Conservation (phyloP, 2,329 filamentous ascomycete genomes). For the Davidsoniella eucalypti region DNA sequence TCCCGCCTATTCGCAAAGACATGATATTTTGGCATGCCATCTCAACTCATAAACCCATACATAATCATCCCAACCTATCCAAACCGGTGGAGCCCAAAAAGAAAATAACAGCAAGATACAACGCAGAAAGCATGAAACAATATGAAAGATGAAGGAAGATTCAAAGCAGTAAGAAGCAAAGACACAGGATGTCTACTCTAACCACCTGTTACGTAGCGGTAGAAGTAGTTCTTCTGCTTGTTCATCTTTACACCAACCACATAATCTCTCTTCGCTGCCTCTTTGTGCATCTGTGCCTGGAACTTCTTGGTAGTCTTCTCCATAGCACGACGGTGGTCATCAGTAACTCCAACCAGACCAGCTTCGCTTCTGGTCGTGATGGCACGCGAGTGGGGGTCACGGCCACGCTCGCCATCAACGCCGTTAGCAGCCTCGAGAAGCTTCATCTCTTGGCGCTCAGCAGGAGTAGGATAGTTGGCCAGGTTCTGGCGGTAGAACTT, state of each 20-base stretch:
- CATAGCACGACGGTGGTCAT: slow-evolving; percentile 1
- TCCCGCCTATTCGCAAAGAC: slow-evolving; percentile 1
- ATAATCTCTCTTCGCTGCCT: slow-evolving; percentile 11
- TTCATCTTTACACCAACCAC: slow-evolving; percentile 12
- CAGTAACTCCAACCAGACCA: slow-evolving; percentile 7
- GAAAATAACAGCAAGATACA: not conserved
- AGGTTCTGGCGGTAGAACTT: slow-evolving; percentile 90
- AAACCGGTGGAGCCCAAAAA: not conserved
- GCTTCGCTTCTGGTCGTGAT: slow-evolving; percentile 7
- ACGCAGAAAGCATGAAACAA: not conserved
- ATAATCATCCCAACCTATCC: slow-evolving; percentile 5
- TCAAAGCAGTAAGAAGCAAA: not conserved
- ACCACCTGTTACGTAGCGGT: slow-evolving; percentile 30
- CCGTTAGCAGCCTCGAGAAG: slow-evolving; percentile 33
- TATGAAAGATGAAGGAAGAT: not conserved
- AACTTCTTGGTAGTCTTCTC: slow-evolving; percentile 6
- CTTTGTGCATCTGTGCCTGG: slow-evolving; percentile 10
- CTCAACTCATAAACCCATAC: slow-evolving; percentile 2
- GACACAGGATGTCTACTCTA: slow-evolving; percentile 16
- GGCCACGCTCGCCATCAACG: slow-evolving; percentile 14
- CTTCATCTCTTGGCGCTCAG: slow-evolving; percentile 55
- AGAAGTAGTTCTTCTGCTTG: slow-evolving; percentile 48
- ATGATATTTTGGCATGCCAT: not conserved
- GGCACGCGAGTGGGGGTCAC: slow-evolving; percentile 5
- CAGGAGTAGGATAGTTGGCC: slow-evolving; percentile 61